A percentile compares a stretch with the other conserved stretches of the same genome.
These are phyloP conservation scores for Aspergillus sp. DNA, from an alignment of 2,329 filamentous ascomycete genomes.

Conservation along the genomic window DNA sequence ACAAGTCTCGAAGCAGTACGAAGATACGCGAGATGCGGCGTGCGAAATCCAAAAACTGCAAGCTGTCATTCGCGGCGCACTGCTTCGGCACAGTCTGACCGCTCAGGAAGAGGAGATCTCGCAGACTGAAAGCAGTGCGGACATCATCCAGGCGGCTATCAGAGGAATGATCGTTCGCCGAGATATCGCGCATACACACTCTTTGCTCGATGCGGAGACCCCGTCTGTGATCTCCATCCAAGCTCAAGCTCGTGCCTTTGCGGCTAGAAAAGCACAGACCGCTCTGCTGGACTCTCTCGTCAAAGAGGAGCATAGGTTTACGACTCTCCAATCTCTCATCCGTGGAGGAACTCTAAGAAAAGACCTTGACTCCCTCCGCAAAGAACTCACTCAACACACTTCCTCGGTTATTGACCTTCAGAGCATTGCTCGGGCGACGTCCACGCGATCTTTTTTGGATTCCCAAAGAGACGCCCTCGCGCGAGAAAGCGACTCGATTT, in stretches of 20 bases:
- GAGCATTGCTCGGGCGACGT: conserved; percentile 37
- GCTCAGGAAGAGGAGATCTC: conserved; percentile 43
- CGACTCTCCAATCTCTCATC: conserved; percentile 50
- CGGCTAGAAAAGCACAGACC: conserved; percentile 44
- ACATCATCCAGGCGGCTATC: conserved; percentile 61
- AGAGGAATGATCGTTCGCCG: conserved; percentile 60
- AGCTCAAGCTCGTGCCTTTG: conserved; percentile 40
- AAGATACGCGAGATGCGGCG: conserved; percentile 49
- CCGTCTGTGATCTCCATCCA: conserved; percentile 41
- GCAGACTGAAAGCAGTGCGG: conserved; percentile 55
- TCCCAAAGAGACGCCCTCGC: conserved; percentile 45
- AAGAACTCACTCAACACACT: conserved; percentile 35
- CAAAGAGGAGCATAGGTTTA: conserved; percentile 47
- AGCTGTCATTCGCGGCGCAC: conserved; percentile 68
- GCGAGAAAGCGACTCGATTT: conserved; percentile 48
- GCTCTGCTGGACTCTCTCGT: conserved; percentile 47
- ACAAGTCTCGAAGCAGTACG: conserved; percentile 24
- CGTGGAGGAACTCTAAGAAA: conserved; percentile 44
- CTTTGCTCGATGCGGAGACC: conserved; percentile 32
- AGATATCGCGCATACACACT: conserved; percentile 30
- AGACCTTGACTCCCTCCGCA: conserved; percentile 31
- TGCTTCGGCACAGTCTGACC: conserved; percentile 57
- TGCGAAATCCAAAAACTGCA: conserved; percentile 65
- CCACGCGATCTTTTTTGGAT: conserved; percentile 37
- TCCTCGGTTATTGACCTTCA: conserved; percentile 38